Conservation (phyloP, 768 basidiomycete genomes). For the Pleurotus salmoneostramineus region DNA sequence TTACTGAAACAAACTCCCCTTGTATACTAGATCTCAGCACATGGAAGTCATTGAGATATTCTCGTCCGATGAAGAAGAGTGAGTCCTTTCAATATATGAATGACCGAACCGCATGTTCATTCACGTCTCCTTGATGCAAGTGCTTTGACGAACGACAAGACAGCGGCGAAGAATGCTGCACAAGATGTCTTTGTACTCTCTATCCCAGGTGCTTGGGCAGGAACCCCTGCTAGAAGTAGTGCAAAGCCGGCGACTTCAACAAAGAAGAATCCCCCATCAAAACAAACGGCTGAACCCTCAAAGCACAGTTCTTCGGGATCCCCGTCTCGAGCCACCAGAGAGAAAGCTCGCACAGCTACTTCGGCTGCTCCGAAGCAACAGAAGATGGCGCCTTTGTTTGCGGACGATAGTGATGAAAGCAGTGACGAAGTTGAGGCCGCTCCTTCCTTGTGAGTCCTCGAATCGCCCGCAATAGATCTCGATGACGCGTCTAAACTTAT, state of each 20-base stretch:
- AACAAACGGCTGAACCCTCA: too few relatives aligned
- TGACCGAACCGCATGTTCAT: too few relatives aligned
- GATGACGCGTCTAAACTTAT: too few relatives aligned
- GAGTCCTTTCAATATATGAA: neutral
- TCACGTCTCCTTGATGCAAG: constrained; percentile 7
- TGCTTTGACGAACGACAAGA: too few relatives aligned
- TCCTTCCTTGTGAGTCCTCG: neutral
- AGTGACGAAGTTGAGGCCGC: constrained; percentile 4
- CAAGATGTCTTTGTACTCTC: neutral
- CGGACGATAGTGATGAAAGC: constrained; percentile 23
- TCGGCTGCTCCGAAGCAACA: neutral
- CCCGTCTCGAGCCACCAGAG: neutral
- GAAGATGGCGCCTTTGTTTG: constrained; percentile 18
- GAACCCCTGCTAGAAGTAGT: neutral
- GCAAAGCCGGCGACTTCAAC: neutral
- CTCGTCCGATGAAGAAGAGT: constrained; percentile 5
- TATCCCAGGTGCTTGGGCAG: neutral
- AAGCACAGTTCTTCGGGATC: constrained; percentile 18
- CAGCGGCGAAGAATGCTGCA: neutral
- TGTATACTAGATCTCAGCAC: neutral
- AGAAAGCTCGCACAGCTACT: too few relatives aligned
- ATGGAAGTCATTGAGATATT: neutral
- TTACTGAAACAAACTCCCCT: neutral
- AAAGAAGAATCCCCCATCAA: neutral
- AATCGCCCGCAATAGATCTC: too few relatives aligned